Percentiles rank a stretch among this genome's conserved stretches.
Evolutionary conservation across 2,329 filamentous ascomycete species (phyloP).

Genomic region (Talaromyces sp.): DNA sequence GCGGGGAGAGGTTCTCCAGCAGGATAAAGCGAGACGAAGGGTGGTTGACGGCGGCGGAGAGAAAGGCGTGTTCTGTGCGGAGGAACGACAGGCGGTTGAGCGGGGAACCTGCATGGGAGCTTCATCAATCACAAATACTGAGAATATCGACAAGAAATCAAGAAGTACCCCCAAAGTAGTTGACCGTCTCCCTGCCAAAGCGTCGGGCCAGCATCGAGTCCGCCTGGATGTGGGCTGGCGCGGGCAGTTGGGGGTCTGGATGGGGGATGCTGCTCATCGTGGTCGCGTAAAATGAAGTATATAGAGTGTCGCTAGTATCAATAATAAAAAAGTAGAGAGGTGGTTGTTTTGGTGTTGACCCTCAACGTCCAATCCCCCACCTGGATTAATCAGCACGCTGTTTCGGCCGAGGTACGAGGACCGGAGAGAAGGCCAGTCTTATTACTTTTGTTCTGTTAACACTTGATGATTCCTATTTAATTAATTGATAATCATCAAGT

Average conservation of each 20-base stretch:
- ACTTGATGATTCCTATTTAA: background rate
- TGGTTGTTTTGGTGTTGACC: background rate
- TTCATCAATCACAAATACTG: background rate
- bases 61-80: constrained; percentile 43
- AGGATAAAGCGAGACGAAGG: constrained; percentile 61
- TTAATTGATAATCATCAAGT: background rate
- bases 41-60: constrained; percentile 45
- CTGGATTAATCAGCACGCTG: constrained; percentile 4
- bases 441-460: background rate
- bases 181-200: constrained; percentile 47
- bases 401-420: background rate
- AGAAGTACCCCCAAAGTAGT: constrained; percentile 46
- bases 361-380: background rate
- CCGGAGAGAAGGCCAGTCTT: background rate
- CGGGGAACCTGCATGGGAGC: constrained; percentile 36
- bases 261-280: constrained; percentile 5
- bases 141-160: background rate
- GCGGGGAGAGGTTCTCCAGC: constrained; percentile 71
- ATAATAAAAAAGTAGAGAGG: background rate
- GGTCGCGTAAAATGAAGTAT: background rate
- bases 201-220: constrained; percentile 51
- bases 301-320: background rate
- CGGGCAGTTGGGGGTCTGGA: constrained; percentile 41
- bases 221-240: constrained; percentile 53
- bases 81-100: constrained; percentile 48